Base-by-base conservation (phyloP, 306 rosid species). In the Vicia villosa region DNA sequence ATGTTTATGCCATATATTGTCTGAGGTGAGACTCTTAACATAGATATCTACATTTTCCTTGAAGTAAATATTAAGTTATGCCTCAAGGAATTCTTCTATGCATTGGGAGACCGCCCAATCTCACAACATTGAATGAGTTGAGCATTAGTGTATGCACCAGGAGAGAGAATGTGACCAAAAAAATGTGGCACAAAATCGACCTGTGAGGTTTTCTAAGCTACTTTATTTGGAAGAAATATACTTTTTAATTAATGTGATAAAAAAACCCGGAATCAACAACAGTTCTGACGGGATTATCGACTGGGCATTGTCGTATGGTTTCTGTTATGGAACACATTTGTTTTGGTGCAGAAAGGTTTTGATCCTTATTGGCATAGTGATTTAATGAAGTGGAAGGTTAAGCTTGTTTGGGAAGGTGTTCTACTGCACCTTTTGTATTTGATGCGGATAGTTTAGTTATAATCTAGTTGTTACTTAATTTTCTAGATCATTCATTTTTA, bases 181-280 rank as follows among this genome's bases (percentile, higher is more conserved):
- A 37, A 3, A 13, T 43, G 17, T 21, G 70, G 19, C 52, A 32
- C 38, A 50, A 34, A 34, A 10, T 63, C 24, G 24, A 0, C 49
- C 0, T 54, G 62, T 34, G 38, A 52, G 61, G 20, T 41, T 37
- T 65, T 28, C 15, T 46, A 24, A 36, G 50, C 32, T n/a, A 54
- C 21, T 34, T 34, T 77, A 4, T n/a, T 16, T 10, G 68, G 56
- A 55, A 50, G 38, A 64, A 21, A 45, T n/a, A n/a, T n/a, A n/a
- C n/a, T n/a, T n/a, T n/a, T n/a, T n/a, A n/a, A n/a, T n/a, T n/a
- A n/a, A n/a, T n/a, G n/a, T n/a, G n/a, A n/a, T n/a, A n/a, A n/a
- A n/a, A n/a, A n/a, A n/a, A n/a, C n/a, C n/a, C n/a, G n/a, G n/a
- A 34, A 34, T 34, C 38, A 34, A 34, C 10, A 34, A 1, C 38